A percentile compares a stretch with the other conserved stretches of the same genome.
Conservation (phyloP, 257 asterid genomes). For the Coffea canephora region DNA sequence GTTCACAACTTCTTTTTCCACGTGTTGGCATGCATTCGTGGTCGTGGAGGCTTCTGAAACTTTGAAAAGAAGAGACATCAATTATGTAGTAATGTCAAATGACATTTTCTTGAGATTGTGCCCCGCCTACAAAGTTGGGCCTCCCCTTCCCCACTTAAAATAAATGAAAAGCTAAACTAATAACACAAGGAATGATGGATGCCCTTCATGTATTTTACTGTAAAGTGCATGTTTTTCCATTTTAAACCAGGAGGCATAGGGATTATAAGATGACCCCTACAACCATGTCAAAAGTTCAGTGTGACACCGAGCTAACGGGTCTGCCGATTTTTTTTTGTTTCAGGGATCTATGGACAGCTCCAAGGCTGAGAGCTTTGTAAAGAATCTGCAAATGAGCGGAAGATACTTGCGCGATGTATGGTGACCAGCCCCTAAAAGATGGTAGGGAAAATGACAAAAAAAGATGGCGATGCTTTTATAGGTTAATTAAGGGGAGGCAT, state of each 20-base stretch:
- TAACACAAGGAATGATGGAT: background rate
- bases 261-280: background rate
- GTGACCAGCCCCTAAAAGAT: constrained; percentile 32
- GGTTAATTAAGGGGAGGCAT: constrained; percentile 12
- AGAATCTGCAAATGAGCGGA: constrained; percentile 72
- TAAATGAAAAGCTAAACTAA: background rate
- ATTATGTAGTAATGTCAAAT: background rate
- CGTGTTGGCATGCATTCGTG: constrained; percentile 6
- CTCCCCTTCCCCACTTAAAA: background rate
- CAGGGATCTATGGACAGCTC: constrained; percentile 81
- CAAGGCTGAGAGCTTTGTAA: constrained; percentile 73
- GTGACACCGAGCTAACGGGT: background rate
- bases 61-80: background rate
- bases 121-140: background rate
- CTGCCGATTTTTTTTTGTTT: constrained; percentile 1
- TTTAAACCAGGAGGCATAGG: background rate
- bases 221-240: background rate
- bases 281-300: background rate
- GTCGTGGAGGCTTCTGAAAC: background rate
- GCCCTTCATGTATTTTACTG: too few species aligned
- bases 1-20: background rate
- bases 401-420: constrained; percentile 87
- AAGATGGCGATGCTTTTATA: background rate
- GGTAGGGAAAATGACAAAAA: background rate
- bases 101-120: background rate